Evolutionary conservation across 2,329 filamentous ascomycete species (phyloP).

Genomic region (Myotisia sp.): DNA sequence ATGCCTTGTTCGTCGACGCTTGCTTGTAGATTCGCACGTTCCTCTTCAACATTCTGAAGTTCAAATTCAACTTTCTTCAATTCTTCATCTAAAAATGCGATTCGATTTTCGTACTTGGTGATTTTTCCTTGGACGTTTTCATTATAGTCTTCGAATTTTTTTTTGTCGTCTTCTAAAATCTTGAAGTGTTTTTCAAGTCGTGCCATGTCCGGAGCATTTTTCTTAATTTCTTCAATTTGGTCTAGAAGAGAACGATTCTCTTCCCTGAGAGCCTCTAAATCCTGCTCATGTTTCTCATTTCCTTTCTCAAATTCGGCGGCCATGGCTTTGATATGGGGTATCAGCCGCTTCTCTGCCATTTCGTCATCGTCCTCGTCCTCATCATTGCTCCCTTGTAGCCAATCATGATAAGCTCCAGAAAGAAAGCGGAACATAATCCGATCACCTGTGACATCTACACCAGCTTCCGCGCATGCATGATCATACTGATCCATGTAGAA

Average conservation of each 20-base stretch:
- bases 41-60: slow-evolving; percentile 65
- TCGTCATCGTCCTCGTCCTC: slow-evolving; percentile 61
- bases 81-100: slow-evolving; percentile 71
- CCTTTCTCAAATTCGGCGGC: slow-evolving; percentile 70
- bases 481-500: slow-evolving; percentile 70
- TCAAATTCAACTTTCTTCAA: slow-evolving; percentile 65
- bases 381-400: slow-evolving; percentile 84
- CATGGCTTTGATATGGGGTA: slow-evolving; percentile 79
- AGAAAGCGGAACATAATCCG: slow-evolving; percentile 91
- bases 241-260: slow-evolving; percentile 68
- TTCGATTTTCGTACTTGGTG: slow-evolving; percentile 73
- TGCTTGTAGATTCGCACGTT: slow-evolving; percentile 64
- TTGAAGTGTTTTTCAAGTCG: slow-evolving; percentile 80
- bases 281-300: slow-evolving; percentile 71
- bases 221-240: slow-evolving; percentile 81
- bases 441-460: slow-evolving; percentile 75
- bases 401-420: slow-evolving; percentile 78
- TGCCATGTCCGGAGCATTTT: slow-evolving; percentile 67
- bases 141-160: slow-evolving; percentile 94
- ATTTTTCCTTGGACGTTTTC: slow-evolving; percentile 67
- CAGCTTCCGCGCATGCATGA: slow-evolving; percentile 74
- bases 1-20: slow-evolving; percentile 87
- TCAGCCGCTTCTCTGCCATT: slow-evolving; percentile 62
- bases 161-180: slow-evolving; percentile 84
- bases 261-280: slow-evolving; percentile 71